phyloP scores from a whole-genome alignment of 768 basidiomycete species.

The Kwoniella pini region DNA sequence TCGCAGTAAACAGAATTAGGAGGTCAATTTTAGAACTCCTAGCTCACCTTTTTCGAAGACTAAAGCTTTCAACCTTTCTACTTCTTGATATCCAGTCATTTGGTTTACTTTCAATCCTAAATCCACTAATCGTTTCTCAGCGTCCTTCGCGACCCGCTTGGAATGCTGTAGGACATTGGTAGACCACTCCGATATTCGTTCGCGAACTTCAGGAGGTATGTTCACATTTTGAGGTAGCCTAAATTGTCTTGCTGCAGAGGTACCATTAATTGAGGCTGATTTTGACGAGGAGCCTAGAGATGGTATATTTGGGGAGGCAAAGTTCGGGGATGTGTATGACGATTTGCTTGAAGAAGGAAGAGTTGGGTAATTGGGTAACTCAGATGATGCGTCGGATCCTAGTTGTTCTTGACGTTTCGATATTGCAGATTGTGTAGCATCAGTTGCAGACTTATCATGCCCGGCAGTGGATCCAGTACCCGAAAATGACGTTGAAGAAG shows the following conservation, averaged over 20 bases:
- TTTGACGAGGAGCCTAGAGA: neutral
- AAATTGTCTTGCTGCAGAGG: neutral
- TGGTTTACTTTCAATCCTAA: constrained; percentile 79
- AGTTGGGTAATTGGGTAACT: constrained; percentile 10
- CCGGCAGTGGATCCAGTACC: neutral
- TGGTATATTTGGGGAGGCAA: neutral
- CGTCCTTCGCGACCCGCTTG: constrained; percentile 62
- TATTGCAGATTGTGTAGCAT: neutral
- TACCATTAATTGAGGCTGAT: neutral
- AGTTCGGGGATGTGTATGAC: neutral
- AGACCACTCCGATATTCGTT: constrained; percentile 9
- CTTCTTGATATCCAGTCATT: constrained; percentile 87
- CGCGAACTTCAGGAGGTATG: constrained; percentile 14
- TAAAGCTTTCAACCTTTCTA: constrained; percentile 67
- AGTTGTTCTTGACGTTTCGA: neutral
- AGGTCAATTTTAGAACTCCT: no score
- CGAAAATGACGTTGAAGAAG: neutral
- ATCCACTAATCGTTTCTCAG: constrained; percentile 63
- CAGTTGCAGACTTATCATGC: neutral
- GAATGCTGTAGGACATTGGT: constrained; percentile 59
- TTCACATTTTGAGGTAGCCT: neutral
- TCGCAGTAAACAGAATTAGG: no score
- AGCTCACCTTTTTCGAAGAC: constrained; percentile 75
- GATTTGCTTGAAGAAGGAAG: neutral
- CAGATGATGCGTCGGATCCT: neutral